Conservation (phyloP, 1,139 yeast species). For the Nakaseomyces nivariensis region DNA sequence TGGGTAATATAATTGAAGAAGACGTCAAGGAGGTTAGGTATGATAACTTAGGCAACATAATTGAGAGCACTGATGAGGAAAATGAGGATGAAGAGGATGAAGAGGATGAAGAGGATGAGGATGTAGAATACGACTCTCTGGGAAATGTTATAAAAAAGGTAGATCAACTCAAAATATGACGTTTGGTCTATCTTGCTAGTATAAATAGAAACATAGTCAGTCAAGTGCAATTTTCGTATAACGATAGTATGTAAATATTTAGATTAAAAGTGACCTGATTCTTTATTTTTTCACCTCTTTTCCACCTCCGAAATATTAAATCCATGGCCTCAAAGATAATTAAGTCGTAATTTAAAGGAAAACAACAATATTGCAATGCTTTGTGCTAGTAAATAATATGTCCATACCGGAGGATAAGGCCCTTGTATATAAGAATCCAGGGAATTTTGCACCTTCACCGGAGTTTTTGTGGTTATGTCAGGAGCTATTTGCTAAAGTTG, state of each 20-base stretch:
- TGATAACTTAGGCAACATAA: conserved; percentile 23
- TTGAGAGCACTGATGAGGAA: conserved; percentile 7
- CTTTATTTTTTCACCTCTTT: no score
- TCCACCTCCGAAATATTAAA: background rate
- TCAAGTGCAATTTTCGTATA: background rate
- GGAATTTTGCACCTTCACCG: conserved; percentile 30
- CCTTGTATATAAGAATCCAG: background rate
- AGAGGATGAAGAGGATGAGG: conserved; percentile 4
- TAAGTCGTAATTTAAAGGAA: no score
- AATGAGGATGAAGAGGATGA: background rate
- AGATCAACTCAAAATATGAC: background rate
- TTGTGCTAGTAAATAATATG: background rate
- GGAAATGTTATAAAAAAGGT: background rate
- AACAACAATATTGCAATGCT: no score
- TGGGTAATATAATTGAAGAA: conserved; percentile 19
- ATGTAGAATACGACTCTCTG: background rate
- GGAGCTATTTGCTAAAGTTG: conserved; percentile 26
- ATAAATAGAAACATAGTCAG: background rate
- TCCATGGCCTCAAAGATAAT: background rate
- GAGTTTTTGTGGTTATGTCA: conserved; percentile 31
- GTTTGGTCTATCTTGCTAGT: background rate
- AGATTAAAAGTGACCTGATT: background rate
- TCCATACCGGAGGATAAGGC: background rate
- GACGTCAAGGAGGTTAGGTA: conserved; percentile 8
- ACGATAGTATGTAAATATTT: background rate